Evolutionary conservation across 2,329 filamentous ascomycete species (phyloP), one percentile per base, ranked within the genome.

Genomic region (Botrytis sinoallii): DNA sequence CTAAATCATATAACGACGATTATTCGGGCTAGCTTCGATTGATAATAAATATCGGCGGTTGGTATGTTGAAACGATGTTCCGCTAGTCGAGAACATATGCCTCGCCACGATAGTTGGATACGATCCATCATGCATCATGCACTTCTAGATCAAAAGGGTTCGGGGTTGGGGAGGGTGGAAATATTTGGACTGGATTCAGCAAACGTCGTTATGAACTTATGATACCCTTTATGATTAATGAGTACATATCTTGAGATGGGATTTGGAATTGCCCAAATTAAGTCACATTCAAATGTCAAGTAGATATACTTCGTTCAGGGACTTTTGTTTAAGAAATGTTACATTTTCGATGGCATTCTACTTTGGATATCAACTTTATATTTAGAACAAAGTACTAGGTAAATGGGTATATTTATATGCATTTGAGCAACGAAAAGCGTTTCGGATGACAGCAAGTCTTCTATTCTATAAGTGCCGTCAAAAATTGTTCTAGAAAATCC

Each of bases 221-320:
- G 66, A 68, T 68, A 68, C 66, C 66, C 16, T 68, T 57, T 40
- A 68, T 20, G 48, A 57, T 42, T 68, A 32, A 42, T 20, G 66
- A 55, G 48, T 22, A 18, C 25, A 32, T 57, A n/a, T 42, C 35
- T 32, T 29, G 35, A 48, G 9, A n/a, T 25, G 22, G 10, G 48
- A 16, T 10, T 40, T 40, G 25, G 42, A 25, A 66, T 9, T 35
- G 44, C 10, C 8, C 6, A 38, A 6, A 22, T 57, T 3, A 22
- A 14, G 12, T 29, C 35, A 29, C 35, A 35, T 46, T 1, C 9
- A 29, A 32, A 22, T 46, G 22, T 16, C 25, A 25, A 63, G 1
- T 38, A 63, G 20, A 29, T 20, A 40, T 20, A 32, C 42, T 65
- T 32, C 29, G 40, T 65, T 22, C 25, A 44, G 40, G 40, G 35